Evolutionary conservation across 371 early-diverging fungal genomes (phyloP).

Genomic region (Zychaea mexicana): DNA sequence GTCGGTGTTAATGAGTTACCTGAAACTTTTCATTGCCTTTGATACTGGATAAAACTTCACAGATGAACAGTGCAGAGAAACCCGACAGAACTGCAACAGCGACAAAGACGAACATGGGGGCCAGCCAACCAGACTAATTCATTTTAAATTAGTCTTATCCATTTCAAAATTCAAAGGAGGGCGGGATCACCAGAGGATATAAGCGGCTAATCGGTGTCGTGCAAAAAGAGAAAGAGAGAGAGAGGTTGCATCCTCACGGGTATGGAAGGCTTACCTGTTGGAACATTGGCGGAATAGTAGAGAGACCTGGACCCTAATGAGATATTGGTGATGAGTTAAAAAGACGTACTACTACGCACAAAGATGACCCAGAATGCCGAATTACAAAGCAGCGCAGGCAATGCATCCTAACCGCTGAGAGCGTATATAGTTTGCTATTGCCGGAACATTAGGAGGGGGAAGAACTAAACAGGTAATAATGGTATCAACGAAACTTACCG

Average conservation of each 20-base stretch:
- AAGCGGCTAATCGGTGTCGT: background rate
- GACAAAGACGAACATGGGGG: slow-evolving; percentile 49
- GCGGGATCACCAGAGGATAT: too few relatives aligned
- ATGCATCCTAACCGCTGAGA: too few relatives aligned
- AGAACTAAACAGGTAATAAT: background rate
- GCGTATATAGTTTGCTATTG: too few relatives aligned
- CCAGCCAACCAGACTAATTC: slow-evolving; percentile 43
- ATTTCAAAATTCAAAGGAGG: too few relatives aligned
- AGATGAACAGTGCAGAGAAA: slow-evolving; percentile 67
- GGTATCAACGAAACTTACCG: slow-evolving; percentile 28
- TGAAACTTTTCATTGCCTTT: slow-evolving; percentile 76
- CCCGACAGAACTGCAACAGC: slow-evolving; percentile 49
- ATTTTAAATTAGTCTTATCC: too few relatives aligned
- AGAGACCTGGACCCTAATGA: slow-evolving; percentile 41
- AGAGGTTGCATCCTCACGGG: too few relatives aligned
- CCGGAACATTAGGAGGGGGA: too few relatives aligned
- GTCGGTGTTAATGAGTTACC: slow-evolving; percentile 18
- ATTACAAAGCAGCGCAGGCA: too few relatives aligned
- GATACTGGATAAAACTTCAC: slow-evolving; percentile 78
- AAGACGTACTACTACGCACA: background rate
- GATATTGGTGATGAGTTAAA: background rate
- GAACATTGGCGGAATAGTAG: slow-evolving; percentile 47
- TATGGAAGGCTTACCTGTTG: slow-evolving; percentile 48
- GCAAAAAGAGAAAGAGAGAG: background rate
- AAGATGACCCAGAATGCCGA: too few relatives aligned